Percentiles rank a stretch among this genome's conserved stretches.
Evolutionary conservation across 225 moss, liverwort and hornwort genomes (phyloP).

Genomic region (Anthoceros angustus): DNA sequence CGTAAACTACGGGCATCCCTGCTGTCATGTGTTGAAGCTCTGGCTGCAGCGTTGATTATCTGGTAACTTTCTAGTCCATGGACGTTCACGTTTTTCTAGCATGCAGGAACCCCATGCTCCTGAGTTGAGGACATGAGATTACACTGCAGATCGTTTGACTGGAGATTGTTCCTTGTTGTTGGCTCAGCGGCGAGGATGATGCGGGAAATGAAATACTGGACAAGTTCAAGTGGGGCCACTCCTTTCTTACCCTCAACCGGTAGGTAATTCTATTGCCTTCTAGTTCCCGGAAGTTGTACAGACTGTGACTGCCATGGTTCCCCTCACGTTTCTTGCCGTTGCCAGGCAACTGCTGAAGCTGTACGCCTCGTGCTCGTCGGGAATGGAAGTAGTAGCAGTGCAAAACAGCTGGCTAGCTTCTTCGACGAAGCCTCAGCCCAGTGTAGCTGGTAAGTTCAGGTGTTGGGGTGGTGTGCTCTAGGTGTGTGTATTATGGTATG

Average conservation of each 20-base stretch:
- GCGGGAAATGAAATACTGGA: conserved; percentile 49
- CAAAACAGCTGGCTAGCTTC: conserved; percentile 72
- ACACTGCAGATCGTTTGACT: not conserved
- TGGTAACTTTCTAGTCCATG: conserved; percentile 21
- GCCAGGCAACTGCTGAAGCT: conserved; percentile 52
- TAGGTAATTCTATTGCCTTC: not conserved
- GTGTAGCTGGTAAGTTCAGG: conserved; percentile 16
- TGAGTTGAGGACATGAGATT: not conserved
- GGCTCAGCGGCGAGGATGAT: conserved; percentile 48
- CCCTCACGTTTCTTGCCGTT: conserved; percentile 6
- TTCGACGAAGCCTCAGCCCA: conserved; percentile 15
- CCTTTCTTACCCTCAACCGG: conserved; percentile 56
- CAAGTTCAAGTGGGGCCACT: conserved; percentile 91
- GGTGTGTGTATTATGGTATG: not conserved
- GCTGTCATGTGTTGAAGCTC: conserved; percentile 91
- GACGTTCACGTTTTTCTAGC: not conserved
- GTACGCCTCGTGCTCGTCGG: conserved; percentile 71
- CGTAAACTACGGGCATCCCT: conserved; percentile 90
- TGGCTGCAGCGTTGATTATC: conserved; percentile 77
- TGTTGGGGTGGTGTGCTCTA: not conserved
- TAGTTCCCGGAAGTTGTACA: not conserved
- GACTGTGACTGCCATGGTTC: not conserved
- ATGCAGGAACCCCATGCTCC: not conserved
- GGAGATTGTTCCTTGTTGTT: conserved; percentile 12
- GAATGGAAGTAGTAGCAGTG: conserved; percentile 73